phyloP scores from a whole-genome alignment of 2,329 filamentous ascomycete species.

The Diaporthe sp. region DNA sequence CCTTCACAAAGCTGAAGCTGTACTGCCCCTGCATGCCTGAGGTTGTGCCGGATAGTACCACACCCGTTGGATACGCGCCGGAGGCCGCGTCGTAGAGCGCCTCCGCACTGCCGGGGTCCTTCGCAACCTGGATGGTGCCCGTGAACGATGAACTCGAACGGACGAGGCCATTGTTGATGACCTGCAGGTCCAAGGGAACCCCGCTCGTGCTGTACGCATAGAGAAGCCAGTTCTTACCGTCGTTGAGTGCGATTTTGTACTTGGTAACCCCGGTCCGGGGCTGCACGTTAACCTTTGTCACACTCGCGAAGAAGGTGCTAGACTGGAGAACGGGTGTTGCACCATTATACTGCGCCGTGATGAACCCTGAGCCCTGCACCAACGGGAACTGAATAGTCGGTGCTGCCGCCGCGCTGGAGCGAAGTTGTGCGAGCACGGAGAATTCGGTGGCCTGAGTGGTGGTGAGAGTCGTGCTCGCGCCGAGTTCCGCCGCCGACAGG shows the following conservation, averaged over 20 bases:
- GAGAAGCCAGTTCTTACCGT: conserved; percentile 82
- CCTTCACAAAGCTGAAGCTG: conserved; percentile 78
- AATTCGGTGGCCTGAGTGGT: conserved; percentile 67
- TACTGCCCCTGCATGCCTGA: conserved; percentile 76
- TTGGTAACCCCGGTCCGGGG: conserved; percentile 78
- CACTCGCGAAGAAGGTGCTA: conserved; percentile 78
- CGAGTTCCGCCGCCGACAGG: conserved; percentile 83
- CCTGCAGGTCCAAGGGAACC: conserved; percentile 73
- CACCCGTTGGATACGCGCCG: conserved; percentile 78
- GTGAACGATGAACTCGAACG: conserved; percentile 76
- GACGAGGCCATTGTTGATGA: conserved; percentile 75
- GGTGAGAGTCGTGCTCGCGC: conserved; percentile 67
- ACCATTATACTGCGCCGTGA: conserved; percentile 82
- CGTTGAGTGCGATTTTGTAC: conserved; percentile 79
- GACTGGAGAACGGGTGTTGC: conserved; percentile 80
- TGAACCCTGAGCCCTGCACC: conserved; percentile 89
- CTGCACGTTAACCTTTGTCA: conserved; percentile 69
- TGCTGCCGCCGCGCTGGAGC: conserved; percentile 61
- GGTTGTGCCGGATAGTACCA: conserved; percentile 73
- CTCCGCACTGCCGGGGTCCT: conserved; percentile 77
- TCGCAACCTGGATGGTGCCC: conserved; percentile 86
- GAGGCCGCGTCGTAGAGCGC: conserved; percentile 79
- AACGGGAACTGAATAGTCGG: conserved; percentile 82
- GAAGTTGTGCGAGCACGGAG: conserved; percentile 77
- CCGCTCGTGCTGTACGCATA: conserved; percentile 77